Percentiles rank a stretch among this genome's conserved stretches.
Evolutionary conservation across 371 early-diverging fungal genomes (phyloP).

Genomic region (Lichtheimia corymbifera): DNA sequence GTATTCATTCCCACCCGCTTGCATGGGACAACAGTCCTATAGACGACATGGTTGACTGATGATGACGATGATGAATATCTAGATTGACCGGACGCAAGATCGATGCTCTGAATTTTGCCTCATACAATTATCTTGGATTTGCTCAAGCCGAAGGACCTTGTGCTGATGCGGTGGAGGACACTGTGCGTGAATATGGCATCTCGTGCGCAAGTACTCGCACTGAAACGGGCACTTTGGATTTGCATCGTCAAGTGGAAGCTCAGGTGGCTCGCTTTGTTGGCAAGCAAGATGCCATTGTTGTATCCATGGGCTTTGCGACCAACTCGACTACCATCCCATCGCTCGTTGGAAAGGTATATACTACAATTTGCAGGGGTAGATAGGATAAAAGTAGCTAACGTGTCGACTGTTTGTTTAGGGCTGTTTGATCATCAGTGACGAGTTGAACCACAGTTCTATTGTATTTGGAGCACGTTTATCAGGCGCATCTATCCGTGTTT

Average conservation of each 20-base stretch:
- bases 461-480: conserved; percentile 96
- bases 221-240: conserved; percentile 72
- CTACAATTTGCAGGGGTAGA: too few relatives aligned
- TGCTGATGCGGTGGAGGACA: conserved; percentile 88
- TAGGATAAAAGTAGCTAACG: too few relatives aligned
- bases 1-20: conserved; percentile 33
- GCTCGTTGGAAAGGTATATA: conserved; percentile 65
- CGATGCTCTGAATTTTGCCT: conserved; percentile 93
- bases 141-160: conserved; percentile 91
- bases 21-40: too few relatives aligned
- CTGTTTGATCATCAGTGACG: conserved; percentile 95
- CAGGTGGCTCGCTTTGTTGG: conserved; percentile 88
- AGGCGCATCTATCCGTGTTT: conserved; percentile 93
- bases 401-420: conserved; percentile 60
- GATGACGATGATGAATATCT: neutral
- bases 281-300: conserved; percentile 45
- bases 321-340: conserved; percentile 97
- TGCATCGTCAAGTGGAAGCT: conserved; percentile 87
- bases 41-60: too few relatives aligned
- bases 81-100: conserved; percentile 82
- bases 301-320: conserved; percentile 84
- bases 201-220: conserved; percentile 67
- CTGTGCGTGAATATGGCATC: conserved; percentile 66
- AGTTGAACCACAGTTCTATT: conserved; percentile 97
- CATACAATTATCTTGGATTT: conserved; percentile 99